Evolutionary conservation across 176 grass and related monocot species (phyloP), one percentile per base, ranked within the genome.

Genomic region (Tuctoria greenei): DNA sequence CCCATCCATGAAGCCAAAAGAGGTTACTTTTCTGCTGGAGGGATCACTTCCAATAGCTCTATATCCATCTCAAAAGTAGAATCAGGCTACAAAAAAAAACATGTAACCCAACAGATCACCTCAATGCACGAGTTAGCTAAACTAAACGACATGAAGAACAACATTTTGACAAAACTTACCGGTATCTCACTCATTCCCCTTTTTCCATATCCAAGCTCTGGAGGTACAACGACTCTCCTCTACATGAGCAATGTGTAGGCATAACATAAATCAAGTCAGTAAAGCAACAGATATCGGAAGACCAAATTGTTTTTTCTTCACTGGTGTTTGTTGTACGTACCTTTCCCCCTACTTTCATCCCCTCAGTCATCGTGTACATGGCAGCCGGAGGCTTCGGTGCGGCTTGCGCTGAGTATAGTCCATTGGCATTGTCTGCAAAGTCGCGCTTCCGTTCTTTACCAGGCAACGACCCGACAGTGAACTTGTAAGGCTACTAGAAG

Each of bases 401-500:
- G 11, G 95, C 91, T 76, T 98, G 91, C 1, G 86, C 86, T 16
- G 91, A 98, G 90, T 84, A 98, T 66, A 98, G 60, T 45, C 86
- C 91, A 56, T 98, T 98, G 55, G 89, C 78, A 16, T 81, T 98
- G 57, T 98, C 95, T 10, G 69, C 95, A 43, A 98, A 98, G 9
- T 98, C 91, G 20, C 89, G 84, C 73, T 98, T 98, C 41, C 91
- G 73, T 72, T 98, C 91, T 73, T 98, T 98, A 4, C 95, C 91
- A 4, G 91, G 95, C 61, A 81, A 71, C 1, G 95, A 90, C 17
- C 95, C 89, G 27, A 98, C 95, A 54, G 49, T 98, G 87, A 98
- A 98, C 82, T 92, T 86, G 59, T 98, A 98, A 83, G 95, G 95
- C 95, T 94, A 94, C 86, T 86, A 98, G 73, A 97, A 82, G 74